phyloP scores from a whole-genome alignment of 352 stramenopile species.

The Elongisporangium anandrum region DNA sequence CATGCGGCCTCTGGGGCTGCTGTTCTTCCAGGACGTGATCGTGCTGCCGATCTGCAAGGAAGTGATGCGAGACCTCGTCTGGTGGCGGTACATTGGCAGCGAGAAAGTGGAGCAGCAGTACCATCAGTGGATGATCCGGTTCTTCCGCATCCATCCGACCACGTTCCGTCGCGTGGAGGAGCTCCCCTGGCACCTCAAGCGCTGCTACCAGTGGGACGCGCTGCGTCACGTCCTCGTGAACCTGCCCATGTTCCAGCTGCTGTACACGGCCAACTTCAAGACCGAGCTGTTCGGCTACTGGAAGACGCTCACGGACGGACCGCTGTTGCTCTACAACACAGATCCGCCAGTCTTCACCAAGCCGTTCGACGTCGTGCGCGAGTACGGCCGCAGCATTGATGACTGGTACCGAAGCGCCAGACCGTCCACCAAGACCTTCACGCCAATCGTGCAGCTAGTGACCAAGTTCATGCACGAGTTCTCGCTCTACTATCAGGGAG shows the following conservation, averaged over 20 bases:
- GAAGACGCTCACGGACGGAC: slow-evolving; percentile 79
- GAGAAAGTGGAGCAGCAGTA: slow-evolving; percentile 64
- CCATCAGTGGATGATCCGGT: slow-evolving; percentile 81
- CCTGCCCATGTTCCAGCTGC: slow-evolving; percentile 89
- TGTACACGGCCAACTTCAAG: slow-evolving; percentile 89
- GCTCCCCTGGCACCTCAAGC: slow-evolving; percentile 90
- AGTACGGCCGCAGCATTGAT: slow-evolving; percentile 88
- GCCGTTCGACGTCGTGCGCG: slow-evolving; percentile 91
- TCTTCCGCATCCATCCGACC: slow-evolving; percentile 77
- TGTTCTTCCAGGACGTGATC: slow-evolving; percentile 84
- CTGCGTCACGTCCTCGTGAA: slow-evolving; percentile 88
- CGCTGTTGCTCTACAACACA: slow-evolving; percentile 42
- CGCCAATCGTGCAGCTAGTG: slow-evolving; percentile 72
- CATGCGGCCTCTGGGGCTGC: slow-evolving; percentile 61
- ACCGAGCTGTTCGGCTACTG: slow-evolving; percentile 91
- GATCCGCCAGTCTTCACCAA: slow-evolving; percentile 44
- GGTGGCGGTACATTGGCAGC: slow-evolving; percentile 81
- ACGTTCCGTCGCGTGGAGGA: slow-evolving; percentile 85
- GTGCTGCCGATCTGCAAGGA: slow-evolving; percentile 88
- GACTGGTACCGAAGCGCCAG: slow-evolving; percentile 78
- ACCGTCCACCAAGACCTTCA: slow-evolving; percentile 73
- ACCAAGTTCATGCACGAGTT: slow-evolving; percentile 91
- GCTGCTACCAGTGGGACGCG: slow-evolving; percentile 83
- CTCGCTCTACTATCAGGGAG: slow-evolving; percentile 63
- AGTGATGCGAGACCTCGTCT: slow-evolving; percentile 84